Conservation (phyloP, 306 rosid genomes). For the Lagenaria siceraria region DNA sequence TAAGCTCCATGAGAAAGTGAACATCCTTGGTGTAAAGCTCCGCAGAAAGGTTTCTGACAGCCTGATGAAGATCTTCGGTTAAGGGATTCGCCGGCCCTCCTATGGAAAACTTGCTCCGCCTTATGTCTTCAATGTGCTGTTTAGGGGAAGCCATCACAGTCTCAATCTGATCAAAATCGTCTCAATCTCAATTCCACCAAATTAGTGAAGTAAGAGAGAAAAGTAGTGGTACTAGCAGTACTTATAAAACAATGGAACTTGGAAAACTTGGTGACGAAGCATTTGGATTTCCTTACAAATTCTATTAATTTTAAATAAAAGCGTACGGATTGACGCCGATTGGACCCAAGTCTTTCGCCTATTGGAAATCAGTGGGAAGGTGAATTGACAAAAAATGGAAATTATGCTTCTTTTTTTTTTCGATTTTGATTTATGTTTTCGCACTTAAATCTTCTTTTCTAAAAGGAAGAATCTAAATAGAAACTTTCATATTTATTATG, state of each 20-base stretch:
- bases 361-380: no score
- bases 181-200: no score
- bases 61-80: constrained; percentile 40
- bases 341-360: background rate
- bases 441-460: no score
- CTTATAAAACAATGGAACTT: background rate
- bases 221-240: background rate
- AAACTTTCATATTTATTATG: no score
- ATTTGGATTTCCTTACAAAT: no score
- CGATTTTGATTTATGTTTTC: no score
- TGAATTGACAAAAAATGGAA: no score
- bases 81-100: constrained; percentile 34
- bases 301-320: background rate
- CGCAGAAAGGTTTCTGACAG: constrained; percentile 40
- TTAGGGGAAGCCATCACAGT: background rate
- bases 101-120: constrained; percentile 45
- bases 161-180: background rate
- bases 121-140: constrained; percentile 43
- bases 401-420: no score
- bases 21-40: constrained; percentile 63
- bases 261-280: background rate
- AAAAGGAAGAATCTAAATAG: no score
- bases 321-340: background rate
- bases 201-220: no score
- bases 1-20: constrained; percentile 74